Evolutionary conservation across 2,329 filamentous ascomycete species (phyloP).

Genomic region (Arthrobotrys megalospora): DNA sequence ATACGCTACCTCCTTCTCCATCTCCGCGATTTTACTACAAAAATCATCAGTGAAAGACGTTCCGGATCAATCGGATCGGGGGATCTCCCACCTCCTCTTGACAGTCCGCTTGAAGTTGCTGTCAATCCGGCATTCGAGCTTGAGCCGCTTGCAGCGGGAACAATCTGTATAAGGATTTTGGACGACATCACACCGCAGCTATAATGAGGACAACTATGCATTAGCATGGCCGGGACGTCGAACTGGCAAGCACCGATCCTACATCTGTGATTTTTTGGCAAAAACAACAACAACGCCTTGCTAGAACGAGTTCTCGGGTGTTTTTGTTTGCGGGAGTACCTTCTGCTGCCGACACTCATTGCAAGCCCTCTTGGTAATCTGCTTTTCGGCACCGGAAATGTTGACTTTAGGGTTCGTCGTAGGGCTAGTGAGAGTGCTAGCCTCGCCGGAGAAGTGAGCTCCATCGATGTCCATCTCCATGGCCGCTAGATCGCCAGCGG

Average conservation of each 20-base stretch:
- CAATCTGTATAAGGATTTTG: slow-evolving; percentile 85
- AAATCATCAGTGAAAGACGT: slow-evolving; percentile 22
- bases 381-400: slow-evolving; percentile 67
- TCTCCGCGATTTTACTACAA: slow-evolving; percentile 82
- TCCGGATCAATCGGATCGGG: slow-evolving; percentile 4
- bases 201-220: slow-evolving; percentile 35
- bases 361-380: slow-evolving; percentile 83
- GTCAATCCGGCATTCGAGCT: slow-evolving; percentile 87
- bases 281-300: slow-evolving; percentile 30
- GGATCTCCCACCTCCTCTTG: slow-evolving; percentile 72
- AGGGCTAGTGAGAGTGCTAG: slow-evolving; percentile 51
- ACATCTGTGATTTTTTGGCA: slow-evolving; percentile 37
- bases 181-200: slow-evolving; percentile 87
- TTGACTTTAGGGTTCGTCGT: slow-evolving; percentile 59
- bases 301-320: background rate
- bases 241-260: slow-evolving; percentile 25
- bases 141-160: slow-evolving; percentile 82
- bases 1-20: slow-evolving; percentile 85
- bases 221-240: slow-evolving; percentile 13
- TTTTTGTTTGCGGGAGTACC: slow-evolving; percentile 71
- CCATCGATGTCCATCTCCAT: slow-evolving; percentile 57
- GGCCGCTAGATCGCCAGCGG: slow-evolving; percentile 44
- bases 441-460: slow-evolving; percentile 47
- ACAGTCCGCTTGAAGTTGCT: slow-evolving; percentile 88
- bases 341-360: slow-evolving; percentile 90